Conservation (phyloP, 768 basidiomycete species). For the Russula emetica region DNA sequence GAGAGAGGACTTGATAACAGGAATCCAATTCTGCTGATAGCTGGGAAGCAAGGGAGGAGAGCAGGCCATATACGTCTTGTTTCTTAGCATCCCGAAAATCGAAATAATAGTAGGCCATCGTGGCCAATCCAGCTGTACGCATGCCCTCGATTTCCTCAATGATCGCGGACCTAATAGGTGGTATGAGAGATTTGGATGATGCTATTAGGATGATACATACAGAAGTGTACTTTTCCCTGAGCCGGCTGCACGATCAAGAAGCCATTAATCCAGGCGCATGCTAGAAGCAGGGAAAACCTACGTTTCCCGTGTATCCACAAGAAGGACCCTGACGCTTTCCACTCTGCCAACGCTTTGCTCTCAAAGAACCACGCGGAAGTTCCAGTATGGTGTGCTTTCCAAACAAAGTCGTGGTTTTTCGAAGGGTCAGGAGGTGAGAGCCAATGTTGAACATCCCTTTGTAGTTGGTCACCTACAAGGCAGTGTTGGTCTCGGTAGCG, state of each 20-base stretch:
- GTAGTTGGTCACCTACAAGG: not conserved
- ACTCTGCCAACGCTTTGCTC: not conserved
- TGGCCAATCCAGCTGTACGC: not conserved
- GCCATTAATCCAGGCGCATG: not conserved
- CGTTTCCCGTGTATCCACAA: conserved; percentile 9
- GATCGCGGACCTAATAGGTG: not conserved
- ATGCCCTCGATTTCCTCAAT: conserved; percentile 1
- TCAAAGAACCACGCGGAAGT: not conserved
- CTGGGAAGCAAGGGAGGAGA: conserved; percentile 6
- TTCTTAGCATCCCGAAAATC: conserved; percentile 12
- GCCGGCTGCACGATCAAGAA: not conserved
- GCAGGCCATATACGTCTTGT: not conserved
- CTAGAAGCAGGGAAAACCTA: not conserved
- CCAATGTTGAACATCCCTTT: not conserved
- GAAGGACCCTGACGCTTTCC: not conserved
- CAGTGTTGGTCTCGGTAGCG: not conserved
- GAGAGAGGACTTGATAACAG: not conserved
- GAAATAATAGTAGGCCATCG: conserved; percentile 10
- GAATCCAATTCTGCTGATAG: conserved; percentile 1
- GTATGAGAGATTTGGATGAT: not conserved
- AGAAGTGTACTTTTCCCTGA: conserved; percentile 11
- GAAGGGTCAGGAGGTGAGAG: not conserved
- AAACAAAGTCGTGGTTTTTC: not conserved
- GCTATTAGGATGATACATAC: not conserved
- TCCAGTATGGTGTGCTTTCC: not conserved